phyloP scores from a whole-genome alignment of 78 protist species.

The slime mould (Dictyostelium discoideum) region DNA sequence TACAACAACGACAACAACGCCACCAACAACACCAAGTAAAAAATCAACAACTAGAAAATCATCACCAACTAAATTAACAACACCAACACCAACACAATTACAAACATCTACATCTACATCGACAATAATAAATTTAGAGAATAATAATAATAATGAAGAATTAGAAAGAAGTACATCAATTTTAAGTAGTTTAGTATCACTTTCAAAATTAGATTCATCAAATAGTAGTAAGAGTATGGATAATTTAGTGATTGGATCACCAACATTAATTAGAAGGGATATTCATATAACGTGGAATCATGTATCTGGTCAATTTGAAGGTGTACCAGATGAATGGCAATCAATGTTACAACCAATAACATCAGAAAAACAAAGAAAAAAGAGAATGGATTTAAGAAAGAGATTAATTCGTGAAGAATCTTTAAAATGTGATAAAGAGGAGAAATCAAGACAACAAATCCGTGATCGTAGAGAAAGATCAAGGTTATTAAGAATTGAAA shows the following conservation, averaged over 20 bases:
- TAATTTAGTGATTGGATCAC: constrained; percentile 15
- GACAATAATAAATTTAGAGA: neutral
- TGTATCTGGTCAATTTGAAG: constrained; percentile 75
- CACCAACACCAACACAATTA: neutral
- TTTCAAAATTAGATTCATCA: neutral
- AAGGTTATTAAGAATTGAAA: constrained; percentile 30
- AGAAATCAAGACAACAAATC: constrained; percentile 12
- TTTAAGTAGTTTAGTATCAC: neutral
- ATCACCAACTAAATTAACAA: constrained; percentile 11
- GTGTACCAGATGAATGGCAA: constrained; percentile 64
- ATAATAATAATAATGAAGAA: neutral
- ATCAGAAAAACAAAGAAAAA: constrained; percentile 46
- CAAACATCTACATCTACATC: neutral
- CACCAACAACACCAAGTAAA: constrained; percentile 4
- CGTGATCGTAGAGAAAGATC: constrained; percentile 51
- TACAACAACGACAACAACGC: neutral
- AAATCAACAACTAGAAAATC: neutral
- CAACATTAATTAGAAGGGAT: constrained; percentile 39
- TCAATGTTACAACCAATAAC: constrained; percentile 16
- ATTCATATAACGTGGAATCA: constrained; percentile 75
- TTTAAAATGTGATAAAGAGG: constrained; percentile 26
- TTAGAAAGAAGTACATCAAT: neutral
- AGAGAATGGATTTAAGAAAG: constrained; percentile 13
- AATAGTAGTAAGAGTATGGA: neutral
- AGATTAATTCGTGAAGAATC: constrained; percentile 23